Percentiles rank a stretch among this genome's conserved stretches.
phyloP scores from a whole-genome alignment of 148 eudicot species.

The Rhododendron ovatum region DNA sequence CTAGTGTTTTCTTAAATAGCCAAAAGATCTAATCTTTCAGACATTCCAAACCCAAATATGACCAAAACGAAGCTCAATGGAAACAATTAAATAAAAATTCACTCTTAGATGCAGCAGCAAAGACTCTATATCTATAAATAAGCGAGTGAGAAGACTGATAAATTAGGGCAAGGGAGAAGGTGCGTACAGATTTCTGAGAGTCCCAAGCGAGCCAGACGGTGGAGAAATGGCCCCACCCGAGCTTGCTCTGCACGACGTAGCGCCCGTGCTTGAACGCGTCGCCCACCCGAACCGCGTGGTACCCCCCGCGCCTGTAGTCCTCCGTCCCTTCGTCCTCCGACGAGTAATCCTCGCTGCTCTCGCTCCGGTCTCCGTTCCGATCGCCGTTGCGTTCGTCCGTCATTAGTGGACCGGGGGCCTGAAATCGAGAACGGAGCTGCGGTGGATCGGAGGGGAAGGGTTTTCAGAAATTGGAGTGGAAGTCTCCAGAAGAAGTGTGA shows the following conservation, averaged over 20 bases:
- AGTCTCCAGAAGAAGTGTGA: background rate
- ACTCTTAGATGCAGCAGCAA: background rate
- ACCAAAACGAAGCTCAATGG: background rate
- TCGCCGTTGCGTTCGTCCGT: slow-evolving; percentile 29
- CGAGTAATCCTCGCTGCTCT: slow-evolving; percentile 24
- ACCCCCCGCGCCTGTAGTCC: slow-evolving; percentile 19
- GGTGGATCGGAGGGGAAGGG: background rate
- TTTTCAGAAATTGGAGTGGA: background rate
- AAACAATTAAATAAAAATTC: background rate
- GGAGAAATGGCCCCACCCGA: slow-evolving; percentile 36
- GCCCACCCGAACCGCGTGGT: slow-evolving; percentile 14
- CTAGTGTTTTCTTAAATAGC: background rate
- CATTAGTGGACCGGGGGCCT: slow-evolving; percentile 1
- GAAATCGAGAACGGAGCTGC: background rate
- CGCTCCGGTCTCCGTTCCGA: slow-evolving; percentile 22
- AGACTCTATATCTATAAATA: background rate
- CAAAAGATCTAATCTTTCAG: background rate
- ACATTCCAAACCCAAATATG: background rate
- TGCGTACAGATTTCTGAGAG: slow-evolving; percentile 15
- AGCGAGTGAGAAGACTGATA: background rate
- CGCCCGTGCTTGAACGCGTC: slow-evolving; percentile 19
- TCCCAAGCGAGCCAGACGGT: slow-evolving; percentile 44
- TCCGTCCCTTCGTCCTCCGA: slow-evolving; percentile 35
- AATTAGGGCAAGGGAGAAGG: slow-evolving; percentile 9
- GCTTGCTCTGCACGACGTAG: slow-evolving; percentile 32